Conservation (phyloP, 306 rosid genomes). For the Carpinus fangiana region DNA sequence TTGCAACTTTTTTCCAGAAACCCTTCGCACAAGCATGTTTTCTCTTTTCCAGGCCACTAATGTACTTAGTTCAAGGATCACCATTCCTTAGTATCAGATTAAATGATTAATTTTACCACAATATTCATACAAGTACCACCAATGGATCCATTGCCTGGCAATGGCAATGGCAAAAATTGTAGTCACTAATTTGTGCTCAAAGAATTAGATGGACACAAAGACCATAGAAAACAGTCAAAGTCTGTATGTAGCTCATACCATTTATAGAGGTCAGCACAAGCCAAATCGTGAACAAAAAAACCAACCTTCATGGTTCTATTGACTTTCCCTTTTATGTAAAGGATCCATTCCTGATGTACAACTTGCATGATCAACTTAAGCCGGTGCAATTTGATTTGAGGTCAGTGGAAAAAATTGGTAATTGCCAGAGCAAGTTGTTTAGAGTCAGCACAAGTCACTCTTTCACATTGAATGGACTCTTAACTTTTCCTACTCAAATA, state of each 20-base stretch:
- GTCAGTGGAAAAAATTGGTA: background rate
- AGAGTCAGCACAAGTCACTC: background rate
- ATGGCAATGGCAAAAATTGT: background rate
- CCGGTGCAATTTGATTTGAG: background rate
- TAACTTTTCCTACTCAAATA: background rate
- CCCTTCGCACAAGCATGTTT: background rate
- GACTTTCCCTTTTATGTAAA: background rate
- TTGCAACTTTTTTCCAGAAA: too few species aligned
- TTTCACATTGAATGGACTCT: background rate
- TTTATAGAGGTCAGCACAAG: background rate
- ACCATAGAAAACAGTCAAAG: background rate
- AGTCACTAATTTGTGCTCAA: background rate
- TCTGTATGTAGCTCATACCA: background rate
- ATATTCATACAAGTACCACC: background rate
- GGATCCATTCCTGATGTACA: background rate
- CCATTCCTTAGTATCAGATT: background rate
- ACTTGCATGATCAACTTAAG: background rate
- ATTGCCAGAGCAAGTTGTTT: background rate
- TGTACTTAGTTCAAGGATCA: background rate
- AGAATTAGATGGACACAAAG: background rate
- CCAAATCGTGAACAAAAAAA: background rate
- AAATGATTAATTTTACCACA: background rate
- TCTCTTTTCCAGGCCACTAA: background rate
- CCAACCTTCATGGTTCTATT: background rate
- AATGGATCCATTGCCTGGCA: background rate